These are phyloP conservation scores for Phyllosticta citriasiana DNA, from an alignment of 2,329 filamentous ascomycete genomes.

Conservation along the genomic window DNA sequence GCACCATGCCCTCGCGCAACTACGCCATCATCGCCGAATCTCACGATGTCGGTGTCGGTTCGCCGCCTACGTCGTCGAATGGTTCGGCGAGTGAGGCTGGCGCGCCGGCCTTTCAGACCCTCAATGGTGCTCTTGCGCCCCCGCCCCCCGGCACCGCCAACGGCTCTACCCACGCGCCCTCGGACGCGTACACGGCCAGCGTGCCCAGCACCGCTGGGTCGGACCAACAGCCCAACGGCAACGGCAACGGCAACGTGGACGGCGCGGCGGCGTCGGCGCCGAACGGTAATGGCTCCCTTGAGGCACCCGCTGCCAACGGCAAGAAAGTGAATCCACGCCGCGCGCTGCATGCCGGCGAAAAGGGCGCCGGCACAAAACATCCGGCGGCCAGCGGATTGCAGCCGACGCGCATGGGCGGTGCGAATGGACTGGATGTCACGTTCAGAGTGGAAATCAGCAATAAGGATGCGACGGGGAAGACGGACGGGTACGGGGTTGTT, in stretches of 20 bases:
- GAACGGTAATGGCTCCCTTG: slow-evolving; percentile 8
- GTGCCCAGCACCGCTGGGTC: background rate
- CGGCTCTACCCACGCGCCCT: slow-evolving; percentile 14
- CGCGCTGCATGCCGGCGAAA: slow-evolving; percentile 62
- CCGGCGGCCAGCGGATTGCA: slow-evolving; percentile 49
- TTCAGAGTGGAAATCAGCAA: slow-evolving; percentile 40
- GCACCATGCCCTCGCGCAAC: slow-evolving; percentile 68
- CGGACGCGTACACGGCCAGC: slow-evolving; percentile 14
- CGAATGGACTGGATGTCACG: slow-evolving; percentile 36
- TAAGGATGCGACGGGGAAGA: slow-evolving; percentile 33
- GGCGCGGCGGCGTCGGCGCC: background rate
- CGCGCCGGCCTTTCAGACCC: background rate
- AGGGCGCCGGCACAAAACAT: slow-evolving; percentile 68
- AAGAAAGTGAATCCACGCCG: slow-evolving; percentile 51
- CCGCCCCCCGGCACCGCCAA: slow-evolving; percentile 15
- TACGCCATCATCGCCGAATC: slow-evolving; percentile 54
- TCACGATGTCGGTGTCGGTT: slow-evolving; percentile 12
- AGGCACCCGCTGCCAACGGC: slow-evolving; percentile 15
- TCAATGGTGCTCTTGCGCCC: slow-evolving; percentile 6
- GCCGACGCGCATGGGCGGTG: slow-evolving; percentile 34
- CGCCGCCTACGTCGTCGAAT: slow-evolving; percentile 18
- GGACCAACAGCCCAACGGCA: background rate
- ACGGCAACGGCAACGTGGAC: background rate
- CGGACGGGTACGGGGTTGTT: slow-evolving; percentile 41
- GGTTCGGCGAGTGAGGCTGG: slow-evolving; percentile 17